phyloP scores from a whole-genome alignment of 169 alveolate genomes.

The Babesia caballi region DNA sequence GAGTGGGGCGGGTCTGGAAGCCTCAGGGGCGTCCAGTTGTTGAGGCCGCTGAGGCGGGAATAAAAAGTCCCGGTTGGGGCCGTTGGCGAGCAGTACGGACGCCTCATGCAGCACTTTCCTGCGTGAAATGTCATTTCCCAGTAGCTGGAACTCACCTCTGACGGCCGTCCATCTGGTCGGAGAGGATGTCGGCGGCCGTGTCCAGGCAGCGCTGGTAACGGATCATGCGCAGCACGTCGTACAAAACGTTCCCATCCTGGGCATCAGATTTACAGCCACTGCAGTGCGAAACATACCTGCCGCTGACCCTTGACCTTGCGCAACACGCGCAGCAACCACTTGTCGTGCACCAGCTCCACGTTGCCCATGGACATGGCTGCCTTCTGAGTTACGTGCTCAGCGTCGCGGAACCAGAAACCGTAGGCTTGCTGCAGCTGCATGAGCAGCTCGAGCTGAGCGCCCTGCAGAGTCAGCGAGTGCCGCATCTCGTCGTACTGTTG shows the following conservation, averaged over 20 bases:
- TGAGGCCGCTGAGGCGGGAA: not conserved
- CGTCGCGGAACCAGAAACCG: slow-evolving; percentile 47
- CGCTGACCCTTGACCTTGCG: slow-evolving; percentile 42
- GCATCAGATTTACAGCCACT: not conserved
- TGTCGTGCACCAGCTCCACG: slow-evolving; percentile 49
- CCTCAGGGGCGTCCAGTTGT: not conserved
- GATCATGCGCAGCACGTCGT: slow-evolving; percentile 50
- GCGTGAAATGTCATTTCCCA: not conserved
- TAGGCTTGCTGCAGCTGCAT: slow-evolving; percentile 37
- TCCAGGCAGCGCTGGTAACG: slow-evolving; percentile 48
- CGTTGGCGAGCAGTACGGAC: slow-evolving; percentile 23
- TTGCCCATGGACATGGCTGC: slow-evolving; percentile 25
- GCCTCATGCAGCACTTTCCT: slow-evolving; percentile 42
- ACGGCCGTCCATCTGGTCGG: slow-evolving; percentile 48
- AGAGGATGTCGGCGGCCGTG: slow-evolving; percentile 38
- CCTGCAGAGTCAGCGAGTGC: slow-evolving; percentile 33
- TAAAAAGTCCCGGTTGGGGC: not conserved
- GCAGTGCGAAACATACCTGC: not conserved
- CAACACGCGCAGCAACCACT: slow-evolving; percentile 51
- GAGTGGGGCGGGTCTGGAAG: not conserved
- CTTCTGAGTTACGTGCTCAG: slow-evolving; percentile 26
- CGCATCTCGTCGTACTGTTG: slow-evolving; percentile 67
- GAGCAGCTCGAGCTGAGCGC: slow-evolving; percentile 33
- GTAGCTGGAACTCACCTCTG: slow-evolving; percentile 11
- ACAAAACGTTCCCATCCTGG: slow-evolving; percentile 22